Evolutionary conservation across 768 basidiomycete genomes (phyloP), one percentile per base, ranked within the genome.

Genomic region (Pleurotus pulmonarius): DNA sequence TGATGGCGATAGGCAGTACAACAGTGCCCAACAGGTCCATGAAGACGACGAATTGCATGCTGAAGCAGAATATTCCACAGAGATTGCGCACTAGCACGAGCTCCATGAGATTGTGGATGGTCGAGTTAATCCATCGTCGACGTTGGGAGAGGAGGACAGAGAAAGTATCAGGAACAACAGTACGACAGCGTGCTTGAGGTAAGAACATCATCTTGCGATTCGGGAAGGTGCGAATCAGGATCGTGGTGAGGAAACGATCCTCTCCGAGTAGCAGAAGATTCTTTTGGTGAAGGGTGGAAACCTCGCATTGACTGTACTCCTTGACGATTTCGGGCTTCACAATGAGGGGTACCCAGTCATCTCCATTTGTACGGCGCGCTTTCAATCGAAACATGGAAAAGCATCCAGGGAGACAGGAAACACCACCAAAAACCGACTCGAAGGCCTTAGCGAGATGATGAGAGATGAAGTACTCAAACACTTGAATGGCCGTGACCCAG

Each of bases 371-470:
- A 66, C 88, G 93, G 54, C 97, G 83, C 6, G 94, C 95, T 70
- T 99, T 99, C 67, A 99, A 79, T 52, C 97, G 82, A 74, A 98
- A 98, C 96, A 99, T 99, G 52, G 94, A 97, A 76, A 99, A 99
- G 72, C 97, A 99, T n/a, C 97, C 97, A 0, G 97, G 97, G 25
- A 98, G 78, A 77, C 97, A 99, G 11, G 97, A 94, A 57, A 99
- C 97, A 83, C 97, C 97, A 67, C 97, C 97, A 65, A 99, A 98
- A 22, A 97, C 94, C 18, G 97, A 94, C 70, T 99, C 97, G 73
- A 99, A 99, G 5, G 93, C 95, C 71, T 99, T 99, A 59, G 96
- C 92, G 53, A 94, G 83, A 70, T 99, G 96, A 72, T 99, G 97
- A 38, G 95, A 98, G 67, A 99, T 98, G 73, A 98, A 99, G 72